phyloP scores from a whole-genome alignment of 768 basidiomycete genomes.

The Pleurotus cornucopiae region DNA sequence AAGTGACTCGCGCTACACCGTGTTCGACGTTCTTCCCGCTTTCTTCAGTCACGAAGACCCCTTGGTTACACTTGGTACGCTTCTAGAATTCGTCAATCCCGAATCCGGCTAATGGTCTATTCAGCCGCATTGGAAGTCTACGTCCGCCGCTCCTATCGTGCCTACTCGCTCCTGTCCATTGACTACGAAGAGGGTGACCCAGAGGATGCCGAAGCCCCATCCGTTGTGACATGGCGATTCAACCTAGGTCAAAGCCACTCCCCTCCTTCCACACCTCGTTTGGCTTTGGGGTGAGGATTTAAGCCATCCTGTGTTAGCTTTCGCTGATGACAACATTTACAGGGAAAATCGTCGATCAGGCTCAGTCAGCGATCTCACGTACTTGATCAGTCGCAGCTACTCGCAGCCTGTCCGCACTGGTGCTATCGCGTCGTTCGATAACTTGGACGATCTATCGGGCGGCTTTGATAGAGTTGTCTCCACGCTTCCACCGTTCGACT shows the following conservation, averaged over 20 bases:
- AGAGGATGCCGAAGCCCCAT: constrained; percentile 80
- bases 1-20: constrained; percentile 93
- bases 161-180: constrained; percentile 85
- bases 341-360: constrained; percentile 75
- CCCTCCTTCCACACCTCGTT: constrained; percentile 77
- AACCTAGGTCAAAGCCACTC: constrained; percentile 87
- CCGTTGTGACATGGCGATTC: constrained; percentile 91
- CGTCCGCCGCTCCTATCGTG: constrained; percentile 91
- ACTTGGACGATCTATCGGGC: constrained; percentile 56
- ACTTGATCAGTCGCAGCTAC: constrained; percentile 83
- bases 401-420: constrained; percentile 89
- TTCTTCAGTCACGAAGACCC: constrained; percentile 90
- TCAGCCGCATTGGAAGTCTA: constrained; percentile 94
- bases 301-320: too few species aligned
- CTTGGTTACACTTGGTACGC: constrained; percentile 77
- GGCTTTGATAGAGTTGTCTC: constrained; percentile 75
- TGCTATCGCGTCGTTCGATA: constrained; percentile 87
- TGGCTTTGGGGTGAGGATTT: constrained; percentile 44
- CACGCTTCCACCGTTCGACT: constrained; percentile 71
- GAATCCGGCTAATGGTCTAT: constrained; percentile 5
- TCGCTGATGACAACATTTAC: constrained; percentile 10
- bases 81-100: too few species aligned
- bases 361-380: constrained; percentile 94
- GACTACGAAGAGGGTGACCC: constrained; percentile 93
- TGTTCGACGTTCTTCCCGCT: constrained; percentile 93